These are phyloP conservation scores for Malassezia arunalokei DNA, from an alignment of 1,284 basidiomycete genomes.

Conservation along the genomic window DNA sequence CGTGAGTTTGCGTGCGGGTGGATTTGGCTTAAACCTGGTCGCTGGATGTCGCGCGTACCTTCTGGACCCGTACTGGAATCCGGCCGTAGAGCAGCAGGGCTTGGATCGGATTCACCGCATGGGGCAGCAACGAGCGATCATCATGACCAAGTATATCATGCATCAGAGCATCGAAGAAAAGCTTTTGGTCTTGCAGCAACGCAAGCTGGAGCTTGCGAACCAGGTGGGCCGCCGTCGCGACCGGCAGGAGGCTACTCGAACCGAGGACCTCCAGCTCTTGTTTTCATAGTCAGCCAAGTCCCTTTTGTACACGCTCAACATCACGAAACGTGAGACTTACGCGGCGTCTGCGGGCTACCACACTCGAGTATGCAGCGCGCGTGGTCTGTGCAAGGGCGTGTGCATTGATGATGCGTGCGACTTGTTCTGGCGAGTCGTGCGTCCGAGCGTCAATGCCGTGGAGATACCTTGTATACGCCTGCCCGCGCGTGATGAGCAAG, in stretches of 20 bases:
- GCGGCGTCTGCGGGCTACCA: conserved; percentile 55
- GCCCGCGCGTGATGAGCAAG: conserved; percentile 34
- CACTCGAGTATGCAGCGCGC: background rate
- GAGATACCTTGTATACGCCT: conserved; percentile 31
- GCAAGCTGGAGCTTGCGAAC: conserved; percentile 42
- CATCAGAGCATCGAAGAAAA: conserved; percentile 42
- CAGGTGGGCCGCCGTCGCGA: conserved; percentile 27
- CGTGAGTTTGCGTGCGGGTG: conserved; percentile 43
- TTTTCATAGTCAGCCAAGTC: conserved; percentile 17
- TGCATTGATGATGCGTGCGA: conserved; percentile 24
- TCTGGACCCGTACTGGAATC: conserved; percentile 96
- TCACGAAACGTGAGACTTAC: conserved; percentile 79
- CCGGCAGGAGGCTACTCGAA: conserved; percentile 18
- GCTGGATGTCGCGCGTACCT: conserved; percentile 61
- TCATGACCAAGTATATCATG: conserved; percentile 43
- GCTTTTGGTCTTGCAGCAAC: conserved; percentile 38
- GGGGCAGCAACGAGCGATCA: conserved; percentile 35
- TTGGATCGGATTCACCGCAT: conserved; percentile 41
- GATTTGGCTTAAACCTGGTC: conserved; percentile 59
- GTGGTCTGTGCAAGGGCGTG: conserved; percentile 15
- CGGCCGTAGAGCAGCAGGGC: conserved; percentile 62
- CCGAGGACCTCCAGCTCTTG: conserved; percentile 30
- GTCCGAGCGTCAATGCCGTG: conserved; percentile 50
- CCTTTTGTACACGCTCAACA: conserved; percentile 48
- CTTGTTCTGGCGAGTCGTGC: conserved; percentile 26